Conservation (phyloP, 2,329 filamentous ascomycete genomes). For the Madurella fahalii region DNA sequence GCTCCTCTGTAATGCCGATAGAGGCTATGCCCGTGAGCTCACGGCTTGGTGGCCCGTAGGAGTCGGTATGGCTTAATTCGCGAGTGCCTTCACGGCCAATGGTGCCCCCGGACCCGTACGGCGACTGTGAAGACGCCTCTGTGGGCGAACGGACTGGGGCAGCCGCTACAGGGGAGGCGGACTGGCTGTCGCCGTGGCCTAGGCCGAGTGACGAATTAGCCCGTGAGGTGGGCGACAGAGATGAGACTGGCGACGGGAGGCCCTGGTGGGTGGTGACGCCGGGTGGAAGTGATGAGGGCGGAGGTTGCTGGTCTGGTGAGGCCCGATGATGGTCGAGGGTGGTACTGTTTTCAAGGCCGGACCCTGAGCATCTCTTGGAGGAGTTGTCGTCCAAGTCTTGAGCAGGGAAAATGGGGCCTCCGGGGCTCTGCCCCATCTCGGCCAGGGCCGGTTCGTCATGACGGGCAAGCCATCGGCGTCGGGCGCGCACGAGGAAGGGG, state of each 20-base stretch:
- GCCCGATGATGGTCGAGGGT: background rate
- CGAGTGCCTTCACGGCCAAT: conserved; percentile 21
- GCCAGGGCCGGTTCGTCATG: conserved; percentile 27
- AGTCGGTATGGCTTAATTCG: conserved; percentile 24
- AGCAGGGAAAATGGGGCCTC: conserved; percentile 22
- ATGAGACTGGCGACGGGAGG: conserved; percentile 24
- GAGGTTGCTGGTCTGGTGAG: conserved; percentile 15
- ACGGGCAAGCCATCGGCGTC: conserved; percentile 24
- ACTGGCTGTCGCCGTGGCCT: conserved; percentile 12
- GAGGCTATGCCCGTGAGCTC: conserved; percentile 20
- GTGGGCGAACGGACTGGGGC: conserved; percentile 8
- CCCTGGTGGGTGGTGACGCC: conserved; percentile 21
- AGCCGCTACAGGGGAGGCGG: conserved; percentile 9
- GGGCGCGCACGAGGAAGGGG: conserved; percentile 32
- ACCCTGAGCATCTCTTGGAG: conserved; percentile 22
- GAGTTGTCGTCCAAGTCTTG: conserved; percentile 18
- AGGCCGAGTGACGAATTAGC: conserved; percentile 9
- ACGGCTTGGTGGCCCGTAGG: conserved; percentile 22
- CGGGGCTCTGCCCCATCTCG: conserved; percentile 30
- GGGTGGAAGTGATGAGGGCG: conserved; percentile 14
- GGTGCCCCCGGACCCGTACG: conserved; percentile 17
- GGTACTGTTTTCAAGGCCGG: conserved; percentile 8
- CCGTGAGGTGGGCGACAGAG: conserved; percentile 20
- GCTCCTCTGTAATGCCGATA: conserved; percentile 26
- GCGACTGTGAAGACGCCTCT: conserved; percentile 4